Evolutionary conservation across 257 asterid species (phyloP).

Genomic region (Fraxinus pennsylvanica): DNA sequence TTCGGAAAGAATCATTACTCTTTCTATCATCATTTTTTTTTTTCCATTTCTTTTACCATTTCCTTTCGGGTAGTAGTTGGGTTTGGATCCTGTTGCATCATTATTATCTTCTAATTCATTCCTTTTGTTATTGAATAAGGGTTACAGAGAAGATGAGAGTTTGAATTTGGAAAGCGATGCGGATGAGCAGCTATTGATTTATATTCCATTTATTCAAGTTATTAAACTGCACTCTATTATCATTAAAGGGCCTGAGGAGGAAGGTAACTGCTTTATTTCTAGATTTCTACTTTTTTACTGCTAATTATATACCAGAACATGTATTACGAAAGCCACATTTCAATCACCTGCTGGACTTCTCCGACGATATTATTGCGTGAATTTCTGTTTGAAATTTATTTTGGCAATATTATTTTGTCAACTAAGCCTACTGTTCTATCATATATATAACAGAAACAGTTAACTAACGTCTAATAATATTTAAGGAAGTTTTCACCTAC

Average conservation of each 20-base stretch:
- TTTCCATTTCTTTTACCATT: slow-evolving; percentile 1
- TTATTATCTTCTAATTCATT: background rate
- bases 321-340: background rate
- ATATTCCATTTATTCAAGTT: slow-evolving; percentile 86
- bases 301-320: background rate
- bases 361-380: background rate
- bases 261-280: slow-evolving; percentile 47
- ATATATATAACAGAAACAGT: background rate
- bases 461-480: background rate
- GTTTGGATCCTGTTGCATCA: background rate
- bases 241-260: slow-evolving; percentile 85
- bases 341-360: slow-evolving; percentile 10
- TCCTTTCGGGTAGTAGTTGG: background rate
- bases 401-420: background rate
- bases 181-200: slow-evolving; percentile 87
- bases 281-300: background rate
- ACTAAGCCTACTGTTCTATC: background rate
- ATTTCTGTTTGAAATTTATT: slow-evolving; percentile 2
- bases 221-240: slow-evolving; percentile 76
- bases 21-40: background rate
- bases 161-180: slow-evolving; percentile 92
- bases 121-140: slow-evolving; percentile 45
- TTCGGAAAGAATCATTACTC: background rate
- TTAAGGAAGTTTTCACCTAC: background rate
- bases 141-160: slow-evolving; percentile 94